These are phyloP conservation scores for Rhododendron simsii DNA, from an alignment of 148 eudicot species.

Conservation along the genomic window DNA sequence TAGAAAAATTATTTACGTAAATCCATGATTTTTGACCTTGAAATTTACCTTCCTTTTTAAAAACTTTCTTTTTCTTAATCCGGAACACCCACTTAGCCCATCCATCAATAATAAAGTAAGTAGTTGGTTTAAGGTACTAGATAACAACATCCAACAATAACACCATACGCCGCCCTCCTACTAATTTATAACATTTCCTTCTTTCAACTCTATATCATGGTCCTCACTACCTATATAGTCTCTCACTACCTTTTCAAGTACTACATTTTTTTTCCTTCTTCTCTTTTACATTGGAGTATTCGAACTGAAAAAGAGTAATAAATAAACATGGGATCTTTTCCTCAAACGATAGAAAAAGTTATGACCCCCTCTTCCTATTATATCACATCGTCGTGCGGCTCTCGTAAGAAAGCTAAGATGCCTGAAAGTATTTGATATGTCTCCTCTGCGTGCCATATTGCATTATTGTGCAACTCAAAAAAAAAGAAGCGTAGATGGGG, in stretches of 20 bases:
- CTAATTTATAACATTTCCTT: not conserved
- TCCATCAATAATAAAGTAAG: not conserved
- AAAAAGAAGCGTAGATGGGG: too few relatives aligned
- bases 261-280: not conserved
- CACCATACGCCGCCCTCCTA: not conserved
- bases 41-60: too few relatives aligned
- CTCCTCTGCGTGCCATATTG: not conserved
- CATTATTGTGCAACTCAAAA: not conserved
- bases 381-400: not conserved
- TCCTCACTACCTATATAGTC: not conserved
- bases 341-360: not conserved
- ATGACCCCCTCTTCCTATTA: not conserved
- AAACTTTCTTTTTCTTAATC: too few relatives aligned
- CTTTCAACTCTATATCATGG: not conserved
- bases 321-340: not conserved
- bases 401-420: not conserved
- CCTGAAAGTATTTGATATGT: not conserved
- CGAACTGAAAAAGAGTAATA: not conserved
- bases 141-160: not conserved
- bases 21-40: too few relatives aligned
- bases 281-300: not conserved
- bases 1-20: too few relatives aligned
- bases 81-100: too few relatives aligned
- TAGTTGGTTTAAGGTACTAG: not conserved
- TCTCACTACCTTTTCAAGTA: not conserved